Evolutionary conservation across 2,329 filamentous ascomycete species (phyloP).

Genomic region (Stachybotrys chartarum): DNA sequence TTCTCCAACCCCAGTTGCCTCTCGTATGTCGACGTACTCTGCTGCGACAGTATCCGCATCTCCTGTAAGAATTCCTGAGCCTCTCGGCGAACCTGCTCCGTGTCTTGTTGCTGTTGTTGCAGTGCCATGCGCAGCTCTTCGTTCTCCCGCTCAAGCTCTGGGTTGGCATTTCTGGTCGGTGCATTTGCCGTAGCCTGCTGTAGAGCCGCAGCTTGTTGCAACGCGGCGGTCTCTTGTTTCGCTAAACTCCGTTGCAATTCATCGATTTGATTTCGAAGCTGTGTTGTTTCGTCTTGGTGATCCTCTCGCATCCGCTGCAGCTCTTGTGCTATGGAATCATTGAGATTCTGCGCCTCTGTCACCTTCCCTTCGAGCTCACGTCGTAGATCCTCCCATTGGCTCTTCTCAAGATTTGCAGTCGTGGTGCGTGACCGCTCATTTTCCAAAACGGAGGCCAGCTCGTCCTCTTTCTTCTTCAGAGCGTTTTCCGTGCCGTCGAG

Average conservation of each 20-base stretch:
- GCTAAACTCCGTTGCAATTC: background rate
- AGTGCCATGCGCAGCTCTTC: conserved; percentile 58
- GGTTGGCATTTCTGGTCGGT: conserved; percentile 29
- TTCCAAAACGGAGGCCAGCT: conserved; percentile 54
- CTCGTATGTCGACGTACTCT: conserved; percentile 71
- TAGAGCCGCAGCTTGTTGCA: conserved; percentile 28
- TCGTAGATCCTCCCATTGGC: conserved; percentile 63
- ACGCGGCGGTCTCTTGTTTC: background rate
- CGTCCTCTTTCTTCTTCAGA: conserved; percentile 64
- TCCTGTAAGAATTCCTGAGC: conserved; percentile 78
- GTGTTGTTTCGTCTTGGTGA: conserved; percentile 55
- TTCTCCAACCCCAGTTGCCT: conserved; percentile 72
- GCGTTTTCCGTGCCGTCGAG: conserved; percentile 63
- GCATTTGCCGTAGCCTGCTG: conserved; percentile 22
- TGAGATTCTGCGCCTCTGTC: conserved; percentile 66
- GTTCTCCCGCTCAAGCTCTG: conserved; percentile 61
- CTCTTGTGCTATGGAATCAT: conserved; percentile 71
- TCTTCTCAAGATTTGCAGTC: conserved; percentile 54
- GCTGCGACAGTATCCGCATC: conserved; percentile 79
- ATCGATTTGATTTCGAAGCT: conserved; percentile 55
- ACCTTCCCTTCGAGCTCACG: conserved; percentile 66
- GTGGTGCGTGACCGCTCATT: conserved; percentile 47
- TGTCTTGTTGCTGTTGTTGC: conserved; percentile 70
- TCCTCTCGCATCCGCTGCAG: conserved; percentile 66
- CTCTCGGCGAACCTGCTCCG: conserved; percentile 79